Conservation (phyloP, 352 stramenopile genomes). For the Phytophthora pisi region DNA sequence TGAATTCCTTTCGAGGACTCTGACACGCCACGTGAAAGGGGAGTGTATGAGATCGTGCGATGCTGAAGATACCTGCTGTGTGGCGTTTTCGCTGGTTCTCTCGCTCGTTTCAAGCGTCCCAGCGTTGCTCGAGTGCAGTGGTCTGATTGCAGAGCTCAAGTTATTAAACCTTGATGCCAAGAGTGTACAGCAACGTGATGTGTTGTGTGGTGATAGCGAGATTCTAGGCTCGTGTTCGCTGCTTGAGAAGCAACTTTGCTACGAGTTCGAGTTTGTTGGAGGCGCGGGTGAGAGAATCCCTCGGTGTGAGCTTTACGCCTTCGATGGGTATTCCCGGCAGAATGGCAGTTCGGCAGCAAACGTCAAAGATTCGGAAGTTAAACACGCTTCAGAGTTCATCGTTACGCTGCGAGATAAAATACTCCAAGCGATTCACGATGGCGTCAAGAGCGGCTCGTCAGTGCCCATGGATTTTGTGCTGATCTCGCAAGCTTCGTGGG, state of each 20-base stretch:
- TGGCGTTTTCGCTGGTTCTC: conserved; percentile 42
- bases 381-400: conserved; percentile 15
- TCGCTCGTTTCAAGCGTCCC: conserved; percentile 44
- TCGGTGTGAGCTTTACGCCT: conserved; percentile 33
- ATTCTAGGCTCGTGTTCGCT: conserved; percentile 36
- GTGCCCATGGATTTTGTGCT: conserved; percentile 49
- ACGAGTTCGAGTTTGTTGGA: conserved; percentile 37
- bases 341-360: not conserved
- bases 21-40: conserved; percentile 28
- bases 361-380: not conserved
- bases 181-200: not conserved
- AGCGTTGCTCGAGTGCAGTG: conserved; percentile 37
- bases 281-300: conserved; percentile 39
- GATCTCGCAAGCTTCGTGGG: conserved; percentile 64
- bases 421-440: conserved; percentile 40
- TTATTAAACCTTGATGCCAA: conserved; percentile 26
- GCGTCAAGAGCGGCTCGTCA: conserved; percentile 14
- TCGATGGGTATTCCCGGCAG: conserved; percentile 19
- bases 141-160: conserved; percentile 27
- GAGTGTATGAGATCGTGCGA: conserved; percentile 29
- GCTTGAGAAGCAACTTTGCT: conserved; percentile 43
- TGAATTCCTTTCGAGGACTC: conserved; percentile 33
- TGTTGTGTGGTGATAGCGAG: conserved; percentile 6
- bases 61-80: conserved; percentile 50
- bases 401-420: conserved; percentile 46